A percentile compares a stretch with the other conserved stretches of the same genome.
Evolutionary conservation across 2,329 filamentous ascomycete species (phyloP).

Genomic region (Hypoxylon sp.): DNA sequence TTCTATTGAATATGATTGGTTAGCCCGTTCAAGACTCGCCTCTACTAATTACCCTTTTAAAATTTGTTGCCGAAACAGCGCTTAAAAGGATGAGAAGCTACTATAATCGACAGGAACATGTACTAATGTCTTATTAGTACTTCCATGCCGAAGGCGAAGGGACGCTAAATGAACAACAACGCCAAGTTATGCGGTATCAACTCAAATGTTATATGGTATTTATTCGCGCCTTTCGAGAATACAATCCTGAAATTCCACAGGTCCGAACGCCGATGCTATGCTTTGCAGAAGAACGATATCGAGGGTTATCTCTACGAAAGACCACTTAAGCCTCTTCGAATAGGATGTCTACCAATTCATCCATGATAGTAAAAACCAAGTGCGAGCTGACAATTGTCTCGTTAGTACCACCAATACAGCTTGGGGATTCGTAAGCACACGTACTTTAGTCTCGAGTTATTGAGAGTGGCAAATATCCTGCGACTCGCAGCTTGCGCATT

Average conservation of each 20-base stretch:
- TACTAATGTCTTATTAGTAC: neutral
- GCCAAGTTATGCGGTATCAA: slow-evolving; percentile 16
- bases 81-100: no score
- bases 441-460: slow-evolving; percentile 91
- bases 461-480: slow-evolving; percentile 89
- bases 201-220: slow-evolving; percentile 22
- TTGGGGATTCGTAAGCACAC: slow-evolving; percentile 51
- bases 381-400: slow-evolving; percentile 67
- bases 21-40: no score
- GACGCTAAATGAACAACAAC: slow-evolving; percentile 7
- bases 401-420: slow-evolving; percentile 28
- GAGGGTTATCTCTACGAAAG: slow-evolving; percentile 2
- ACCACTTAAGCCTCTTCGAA: slow-evolving; percentile 61
- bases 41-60: no score
- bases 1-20: no score
- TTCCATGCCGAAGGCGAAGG: neutral
- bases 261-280: slow-evolving; percentile 41
- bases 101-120: neutral
- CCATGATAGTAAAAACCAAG: slow-evolving; percentile 76
- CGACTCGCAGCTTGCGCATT: slow-evolving; percentile 93
- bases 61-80: no score
- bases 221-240: slow-evolving; percentile 8
- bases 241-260: slow-evolving; percentile 20
- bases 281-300: slow-evolving; percentile 20
- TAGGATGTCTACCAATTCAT: slow-evolving; percentile 74